Evolutionary conservation across 371 early-diverging fungal species (phyloP).

Genomic region (Haplosporangium sp.): DNA sequence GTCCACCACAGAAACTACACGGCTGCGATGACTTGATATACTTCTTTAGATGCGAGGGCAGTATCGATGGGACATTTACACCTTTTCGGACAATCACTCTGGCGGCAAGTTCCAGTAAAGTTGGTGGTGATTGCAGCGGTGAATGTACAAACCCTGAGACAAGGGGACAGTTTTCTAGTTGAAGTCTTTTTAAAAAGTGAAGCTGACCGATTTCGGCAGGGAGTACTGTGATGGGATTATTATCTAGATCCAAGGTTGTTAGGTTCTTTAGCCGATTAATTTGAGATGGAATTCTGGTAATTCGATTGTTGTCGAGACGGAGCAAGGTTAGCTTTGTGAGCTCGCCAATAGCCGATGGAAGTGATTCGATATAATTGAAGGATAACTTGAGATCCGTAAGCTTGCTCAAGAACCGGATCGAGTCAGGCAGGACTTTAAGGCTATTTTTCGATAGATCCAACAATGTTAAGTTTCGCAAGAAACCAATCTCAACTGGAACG

Average conservation of each 20-base stretch:
- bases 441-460: conserved; percentile 80
- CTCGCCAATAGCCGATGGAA: conserved; percentile 72
- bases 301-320: conserved; percentile 62
- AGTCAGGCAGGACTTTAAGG: conserved; percentile 71
- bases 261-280: conserved; percentile 66
- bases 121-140: conserved; percentile 58
- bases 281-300: conserved; percentile 69
- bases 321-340: conserved; percentile 71
- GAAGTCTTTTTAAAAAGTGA: conserved; percentile 69
- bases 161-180: conserved; percentile 68
- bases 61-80: conserved; percentile 62
- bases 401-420: conserved; percentile 74
- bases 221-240: conserved; percentile 72
- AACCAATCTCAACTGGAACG: conserved; percentile 72
- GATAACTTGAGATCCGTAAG: conserved; percentile 75
- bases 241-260: conserved; percentile 71
- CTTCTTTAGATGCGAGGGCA: conserved; percentile 67
- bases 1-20: conserved; percentile 90
- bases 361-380: conserved; percentile 68
- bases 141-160: conserved; percentile 51
- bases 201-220: conserved; percentile 82
- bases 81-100: conserved; percentile 76
- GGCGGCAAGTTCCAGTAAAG: conserved; percentile 83
- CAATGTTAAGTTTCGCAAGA: conserved; percentile 67
- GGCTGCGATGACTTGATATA: conserved; percentile 72